phyloP scores from a whole-genome alignment of 176 grass and related monocot species.

The Oryza longistaminata region DNA sequence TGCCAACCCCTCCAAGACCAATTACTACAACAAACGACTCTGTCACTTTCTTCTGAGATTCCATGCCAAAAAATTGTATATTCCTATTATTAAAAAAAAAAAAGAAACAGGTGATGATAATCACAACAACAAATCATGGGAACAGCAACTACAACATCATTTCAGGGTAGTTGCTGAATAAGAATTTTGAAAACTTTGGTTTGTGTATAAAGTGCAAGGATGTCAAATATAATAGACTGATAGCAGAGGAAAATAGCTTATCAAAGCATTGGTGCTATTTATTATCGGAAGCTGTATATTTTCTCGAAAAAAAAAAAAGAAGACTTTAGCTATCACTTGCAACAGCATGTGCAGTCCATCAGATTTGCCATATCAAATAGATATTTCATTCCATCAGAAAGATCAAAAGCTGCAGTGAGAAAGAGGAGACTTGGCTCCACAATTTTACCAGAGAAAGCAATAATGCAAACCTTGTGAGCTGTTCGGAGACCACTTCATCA shows the following conservation, averaged over 20 bases:
- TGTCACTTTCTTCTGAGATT: slow-evolving; percentile 85
- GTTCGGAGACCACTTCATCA: slow-evolving; percentile 91
- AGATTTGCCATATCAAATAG: background rate
- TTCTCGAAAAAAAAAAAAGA: background rate
- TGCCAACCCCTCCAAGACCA: slow-evolving; percentile 96
- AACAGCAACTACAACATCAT: background rate
- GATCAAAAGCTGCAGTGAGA: background rate
- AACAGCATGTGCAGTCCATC: background rate
- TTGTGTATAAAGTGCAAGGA: background rate
- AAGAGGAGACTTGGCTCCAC: background rate
- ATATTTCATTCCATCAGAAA: background rate
- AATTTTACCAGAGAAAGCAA: background rate
- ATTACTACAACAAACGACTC: slow-evolving; percentile 76
- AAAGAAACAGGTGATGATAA: slow-evolving; percentile 24
- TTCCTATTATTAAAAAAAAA: slow-evolving; percentile 46
- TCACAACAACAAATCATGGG: background rate
- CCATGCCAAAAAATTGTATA: slow-evolving; percentile 90
- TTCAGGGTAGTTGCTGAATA: background rate
- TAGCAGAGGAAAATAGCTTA: background rate
- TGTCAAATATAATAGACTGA: background rate
- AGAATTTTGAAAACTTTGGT: background rate
- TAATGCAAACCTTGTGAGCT: slow-evolving; percentile 74
- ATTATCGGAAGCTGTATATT: background rate
- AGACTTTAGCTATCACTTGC: background rate
- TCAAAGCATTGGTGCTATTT: too few relatives aligned